Evolutionary conservation across 768 basidiomycete species (phyloP), one percentile per base, ranked within the genome.

Genomic region (Mycena kentingensis): DNA sequence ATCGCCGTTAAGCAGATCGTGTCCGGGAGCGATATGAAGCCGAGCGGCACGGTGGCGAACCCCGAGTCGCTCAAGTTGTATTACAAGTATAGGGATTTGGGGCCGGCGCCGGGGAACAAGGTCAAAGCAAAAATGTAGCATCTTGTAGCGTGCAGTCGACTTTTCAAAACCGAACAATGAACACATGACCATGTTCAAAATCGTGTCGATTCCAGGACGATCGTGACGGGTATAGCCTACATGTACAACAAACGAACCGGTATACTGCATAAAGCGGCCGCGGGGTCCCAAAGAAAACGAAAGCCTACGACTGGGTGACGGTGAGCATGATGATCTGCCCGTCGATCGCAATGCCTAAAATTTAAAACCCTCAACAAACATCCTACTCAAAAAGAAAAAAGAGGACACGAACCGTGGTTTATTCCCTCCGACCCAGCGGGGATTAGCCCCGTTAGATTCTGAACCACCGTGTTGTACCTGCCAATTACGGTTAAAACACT

Each of bases 1-100:
- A 87, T 89, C 25, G 86, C 84, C 2, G 83, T 88, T 44, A 89
- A 88, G 66, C 85, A 88, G 61, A 85, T 89, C 50, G 76, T 88
- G 35, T 88, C 85, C n/a, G 87, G 86, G 1, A 72, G 74, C 11
- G 73, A 79, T 51, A 56, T 87, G 36, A 75, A 80, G 58, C 85
- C 87, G 3, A 89, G 86, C 55, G 87, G 87, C 18, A 88, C 87
- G 2, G 85, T 89, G 18, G 84, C 85, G 6, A 88, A 88, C 61
- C 87, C 87, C 0, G 83, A 85, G 46, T 79, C 82, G 0, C 72
- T 88, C 38, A 66, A 84, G 51, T 65, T 82, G 15, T 88, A 87
- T 57, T 84, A 87, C 67, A 82, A 79, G 64, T 86, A 77, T 60
- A 73, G 76, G 22, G 74, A 85, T 43, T 70, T 85, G 29, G 79